phyloP scores from a whole-genome alignment of 768 basidiomycete genomes.

The Chiua virens region DNA sequence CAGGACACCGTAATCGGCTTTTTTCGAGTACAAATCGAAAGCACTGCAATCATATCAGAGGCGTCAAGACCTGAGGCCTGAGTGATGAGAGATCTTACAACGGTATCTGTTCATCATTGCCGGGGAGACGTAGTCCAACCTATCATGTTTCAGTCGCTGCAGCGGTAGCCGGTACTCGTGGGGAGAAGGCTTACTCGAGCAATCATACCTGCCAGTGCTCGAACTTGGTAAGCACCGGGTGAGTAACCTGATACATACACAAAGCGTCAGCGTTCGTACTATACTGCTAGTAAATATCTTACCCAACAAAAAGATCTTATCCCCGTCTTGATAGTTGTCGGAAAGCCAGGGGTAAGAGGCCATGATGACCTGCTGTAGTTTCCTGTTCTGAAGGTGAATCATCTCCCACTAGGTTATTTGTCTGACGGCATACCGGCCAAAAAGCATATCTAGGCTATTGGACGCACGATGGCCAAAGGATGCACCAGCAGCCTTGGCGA shows the following conservation, averaged over 20 bases:
- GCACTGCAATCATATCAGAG: constrained; percentile 27
- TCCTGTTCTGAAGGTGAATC: constrained; percentile 23
- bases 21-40: constrained; percentile 37
- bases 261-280: background rate
- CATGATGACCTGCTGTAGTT: constrained; percentile 35
- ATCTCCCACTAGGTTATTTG: background rate
- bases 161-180: too few species aligned
- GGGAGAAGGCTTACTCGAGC: constrained; percentile 27
- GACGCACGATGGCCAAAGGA: constrained; percentile 22
- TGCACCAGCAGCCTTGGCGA: constrained; percentile 23
- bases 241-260: constrained; percentile 37
- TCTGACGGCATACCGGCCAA: constrained; percentile 35
- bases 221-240: constrained; percentile 47
- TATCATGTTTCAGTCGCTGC: constrained; percentile 6
- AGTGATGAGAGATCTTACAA: constrained; percentile 28
- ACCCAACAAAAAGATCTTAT: constrained; percentile 44
- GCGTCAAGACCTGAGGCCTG: background rate
- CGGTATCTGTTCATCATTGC: constrained; percentile 42
- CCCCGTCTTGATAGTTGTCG: constrained; percentile 38
- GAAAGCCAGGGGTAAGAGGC: constrained; percentile 42
- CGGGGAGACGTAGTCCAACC: constrained; percentile 43
- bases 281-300: background rate
- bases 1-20: constrained; percentile 19
- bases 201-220: constrained; percentile 46
- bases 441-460: constrained; percentile 33